Percentiles rank a stretch among this genome's conserved stretches.
phyloP scores from a whole-genome alignment of 1,284 basidiomycete species.

The Rhodotorula sp. region DNA sequence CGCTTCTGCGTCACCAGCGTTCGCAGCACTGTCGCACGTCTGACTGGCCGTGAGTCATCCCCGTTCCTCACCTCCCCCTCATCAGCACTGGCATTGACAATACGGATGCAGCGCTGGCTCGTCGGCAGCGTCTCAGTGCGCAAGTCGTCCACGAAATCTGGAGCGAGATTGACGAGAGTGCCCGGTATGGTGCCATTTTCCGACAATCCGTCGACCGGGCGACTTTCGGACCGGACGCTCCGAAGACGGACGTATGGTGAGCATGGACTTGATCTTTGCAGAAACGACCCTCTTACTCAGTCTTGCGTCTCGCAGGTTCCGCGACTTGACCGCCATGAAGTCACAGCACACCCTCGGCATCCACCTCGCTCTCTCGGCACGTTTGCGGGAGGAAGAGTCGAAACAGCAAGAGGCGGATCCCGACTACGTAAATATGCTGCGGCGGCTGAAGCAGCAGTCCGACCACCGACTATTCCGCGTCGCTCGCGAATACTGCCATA shows the following conservation, averaged over 20 bases:
- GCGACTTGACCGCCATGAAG: slow-evolving; percentile 31
- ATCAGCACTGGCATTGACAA: not conserved
- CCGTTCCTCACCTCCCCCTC: too few species aligned
- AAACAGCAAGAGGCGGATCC: not conserved
- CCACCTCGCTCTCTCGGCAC: slow-evolving; percentile 8
- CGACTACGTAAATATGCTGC: slow-evolving; percentile 22
- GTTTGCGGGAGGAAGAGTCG: slow-evolving; percentile 23
- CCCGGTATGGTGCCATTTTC: slow-evolving; percentile 20
- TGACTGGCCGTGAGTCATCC: slow-evolving; percentile 22
- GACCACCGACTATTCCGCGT: slow-evolving; percentile 20
- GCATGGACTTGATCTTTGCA: not conserved
- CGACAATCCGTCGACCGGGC: slow-evolving; percentile 10
- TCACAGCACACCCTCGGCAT: slow-evolving; percentile 28
- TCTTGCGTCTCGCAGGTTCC: slow-evolving; percentile 18
- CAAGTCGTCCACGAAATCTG: slow-evolving; percentile 17
- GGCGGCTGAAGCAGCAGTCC: slow-evolving; percentile 18
- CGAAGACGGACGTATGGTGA: slow-evolving; percentile 30
- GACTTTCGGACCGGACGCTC: slow-evolving; percentile 6
- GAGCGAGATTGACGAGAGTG: slow-evolving; percentile 24
- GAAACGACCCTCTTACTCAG: not conserved
- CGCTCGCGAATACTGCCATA: slow-evolving; percentile 16
- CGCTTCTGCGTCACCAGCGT: slow-evolving; percentile 24
- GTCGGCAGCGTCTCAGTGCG: slow-evolving; percentile 13
- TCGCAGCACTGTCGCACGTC: slow-evolving; percentile 6
- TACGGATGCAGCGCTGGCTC: slow-evolving; percentile 19